Base-by-base conservation (phyloP, 805 yeast genomes). In the Ogataea paraovalis region DNA sequence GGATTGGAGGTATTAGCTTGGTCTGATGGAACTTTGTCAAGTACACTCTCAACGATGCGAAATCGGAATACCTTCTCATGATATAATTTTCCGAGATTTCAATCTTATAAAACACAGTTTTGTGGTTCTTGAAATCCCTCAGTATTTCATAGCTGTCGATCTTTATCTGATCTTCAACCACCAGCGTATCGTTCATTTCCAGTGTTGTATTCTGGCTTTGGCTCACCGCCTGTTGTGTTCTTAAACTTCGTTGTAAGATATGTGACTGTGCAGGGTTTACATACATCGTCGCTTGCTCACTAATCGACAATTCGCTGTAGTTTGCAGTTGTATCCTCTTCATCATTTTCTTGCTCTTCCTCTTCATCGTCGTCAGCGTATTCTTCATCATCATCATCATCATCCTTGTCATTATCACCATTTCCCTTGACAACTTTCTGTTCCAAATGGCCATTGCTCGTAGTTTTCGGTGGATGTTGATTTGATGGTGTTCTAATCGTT, bases 1-100 rank as follows among this genome's bases (percentile, higher is more conserved):
- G 99, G n/a, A 94, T 88, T 0, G 97, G 97, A 3, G 99, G 98
- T 9, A 94, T 80, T 10, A 94, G 78, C n/a, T 87, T 67, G 4
- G 95, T 81, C 3, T 98, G 99, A 57, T 85, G 84, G 45, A 91
- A 72, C 53, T 82, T 80, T 2, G 80, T 70, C 30, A 94, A 69
- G 4, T 83, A 77, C 25, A 80, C 82, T 47, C 97, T 74, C 33
- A 94, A 73, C 36, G 91, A 82, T 56, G 83, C 95, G 61, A 94
- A 94, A 65, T 94, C 99, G 8, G 96, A 85, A 63, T 94, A 94
- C 42, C 98, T 75, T 59, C 99, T 74, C 33, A 89, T 75, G 2
- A 61, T 56, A n/a, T 45, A 41, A 21, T 53, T 44, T n/a, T 49
- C 28, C 5, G 41, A 32, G 27, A 46, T 41, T 41, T 61, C 58